These are phyloP conservation scores for Noccaea caerulescens DNA, from an alignment of 345 rosid genomes.

Conservation along the genomic window DNA sequence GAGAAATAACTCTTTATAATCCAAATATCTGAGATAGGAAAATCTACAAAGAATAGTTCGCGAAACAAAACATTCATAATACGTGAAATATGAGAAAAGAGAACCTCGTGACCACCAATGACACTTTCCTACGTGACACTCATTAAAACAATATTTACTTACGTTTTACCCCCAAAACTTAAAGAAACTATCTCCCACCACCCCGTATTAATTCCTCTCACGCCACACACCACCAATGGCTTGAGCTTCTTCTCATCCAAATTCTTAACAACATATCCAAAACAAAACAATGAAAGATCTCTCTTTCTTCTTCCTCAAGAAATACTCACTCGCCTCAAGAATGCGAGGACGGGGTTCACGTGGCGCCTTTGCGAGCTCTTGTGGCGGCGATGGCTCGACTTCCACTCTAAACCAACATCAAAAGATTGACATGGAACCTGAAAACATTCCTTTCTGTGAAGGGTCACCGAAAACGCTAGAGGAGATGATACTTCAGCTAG, in stretches of 20 bases:
- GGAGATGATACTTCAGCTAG: conserved; percentile 83
- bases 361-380: conserved; percentile 51
- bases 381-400: conserved; percentile 69
- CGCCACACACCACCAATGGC: conserved; percentile 34
- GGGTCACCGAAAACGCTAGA: conserved; percentile 60
- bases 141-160: conserved; percentile 34
- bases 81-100: conserved; percentile 30
- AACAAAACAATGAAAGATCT: conserved; percentile 63
- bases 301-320: conserved; percentile 70
- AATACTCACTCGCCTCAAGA: conserved; percentile 56
- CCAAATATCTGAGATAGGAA: conserved; percentile 11
- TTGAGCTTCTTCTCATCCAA: conserved; percentile 24
- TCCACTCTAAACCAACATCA: conserved; percentile 64
- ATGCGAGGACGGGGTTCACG: conserved; percentile 63
- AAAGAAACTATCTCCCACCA: conserved; percentile 35
- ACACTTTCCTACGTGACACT: conserved; percentile 41
- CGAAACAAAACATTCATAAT: conserved; percentile 23
- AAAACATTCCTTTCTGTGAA: conserved; percentile 27
- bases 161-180: conserved; percentile 32
- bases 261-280: conserved; percentile 16
- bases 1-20: neutral
- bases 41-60: conserved; percentile 12
- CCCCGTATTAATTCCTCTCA: conserved; percentile 41
- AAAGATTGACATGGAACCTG: conserved; percentile 34
- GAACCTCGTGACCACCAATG: conserved; percentile 46